Percentiles rank a stretch among this genome's conserved stretches.
Evolutionary conservation across 306 rosid genomes (phyloP).

Genomic region (Ziziphus jujuba): DNA sequence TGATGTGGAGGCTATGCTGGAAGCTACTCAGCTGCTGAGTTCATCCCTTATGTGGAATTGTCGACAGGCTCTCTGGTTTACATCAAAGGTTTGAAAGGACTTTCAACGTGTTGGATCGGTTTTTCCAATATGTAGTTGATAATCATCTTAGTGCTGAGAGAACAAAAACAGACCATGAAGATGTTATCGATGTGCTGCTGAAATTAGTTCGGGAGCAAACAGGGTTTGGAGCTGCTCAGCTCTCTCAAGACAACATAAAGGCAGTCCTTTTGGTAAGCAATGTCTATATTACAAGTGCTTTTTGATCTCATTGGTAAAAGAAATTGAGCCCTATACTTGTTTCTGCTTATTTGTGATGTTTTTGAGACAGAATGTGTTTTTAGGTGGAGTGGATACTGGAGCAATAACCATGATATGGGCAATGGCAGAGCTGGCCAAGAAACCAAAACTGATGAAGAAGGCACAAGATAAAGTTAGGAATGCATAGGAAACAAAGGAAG

Average conservation of each 20-base stretch:
- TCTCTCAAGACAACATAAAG: slow-evolving; percentile 32
- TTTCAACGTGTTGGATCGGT: slow-evolving; percentile 30
- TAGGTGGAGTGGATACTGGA: slow-evolving; percentile 38
- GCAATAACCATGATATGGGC: slow-evolving; percentile 40
- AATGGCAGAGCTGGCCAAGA: slow-evolving; percentile 37
- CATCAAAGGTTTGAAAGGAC: slow-evolving; percentile 26
- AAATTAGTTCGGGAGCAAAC: slow-evolving; percentile 3
- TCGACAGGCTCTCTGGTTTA: slow-evolving; percentile 42
- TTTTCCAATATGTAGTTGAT: slow-evolving; percentile 42
- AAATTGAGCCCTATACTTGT: not conserved
- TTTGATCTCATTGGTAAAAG: not conserved
- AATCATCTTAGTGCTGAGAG: slow-evolving; percentile 22
- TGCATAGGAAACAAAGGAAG: slow-evolving; percentile 16
- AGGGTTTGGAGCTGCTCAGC: not conserved
- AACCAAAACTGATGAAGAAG: slow-evolving; percentile 35
- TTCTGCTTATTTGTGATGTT: too few species aligned
- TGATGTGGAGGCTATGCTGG: slow-evolving; percentile 31
- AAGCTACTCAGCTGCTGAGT: slow-evolving; percentile 37
- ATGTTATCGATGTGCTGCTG: slow-evolving; percentile 26
- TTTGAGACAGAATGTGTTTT: slow-evolving; percentile 30
- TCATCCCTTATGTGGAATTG: slow-evolving; percentile 37
- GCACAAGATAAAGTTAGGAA: slow-evolving; percentile 43
- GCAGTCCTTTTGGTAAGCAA: slow-evolving; percentile 33
- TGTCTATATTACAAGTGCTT: not conserved
- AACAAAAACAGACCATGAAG: slow-evolving; percentile 19